phyloP scores from a whole-genome alignment of 108 stramenopile genomes.

The Fistulifera pelliculosa region DNA sequence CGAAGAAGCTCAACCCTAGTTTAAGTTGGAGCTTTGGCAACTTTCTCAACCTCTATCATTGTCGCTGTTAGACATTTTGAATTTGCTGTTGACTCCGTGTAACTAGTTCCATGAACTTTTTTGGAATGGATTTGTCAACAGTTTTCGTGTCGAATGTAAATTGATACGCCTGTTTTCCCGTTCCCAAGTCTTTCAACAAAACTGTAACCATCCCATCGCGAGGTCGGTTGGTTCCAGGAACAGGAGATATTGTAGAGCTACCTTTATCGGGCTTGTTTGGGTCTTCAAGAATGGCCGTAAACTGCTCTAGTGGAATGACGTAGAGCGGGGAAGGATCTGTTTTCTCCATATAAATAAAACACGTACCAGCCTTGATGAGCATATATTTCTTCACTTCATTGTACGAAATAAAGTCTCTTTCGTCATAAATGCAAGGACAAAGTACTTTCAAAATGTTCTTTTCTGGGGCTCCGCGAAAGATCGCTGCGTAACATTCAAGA shows the following conservation, averaged over 20 bases:
- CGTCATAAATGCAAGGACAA: slow-evolving; percentile 34
- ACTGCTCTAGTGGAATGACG: slow-evolving; percentile 31
- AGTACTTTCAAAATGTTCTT: slow-evolving; percentile 30
- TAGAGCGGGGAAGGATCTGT: slow-evolving; percentile 49
- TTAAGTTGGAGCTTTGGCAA: too few relatives aligned
- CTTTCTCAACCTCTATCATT: too few relatives aligned
- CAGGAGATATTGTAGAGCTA: slow-evolving; percentile 46
- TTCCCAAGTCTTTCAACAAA: slow-evolving; percentile 29
- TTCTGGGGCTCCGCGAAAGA: slow-evolving; percentile 31
- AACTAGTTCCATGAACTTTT: too few relatives aligned
- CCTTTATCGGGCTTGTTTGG: slow-evolving; percentile 34
- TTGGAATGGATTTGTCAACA: too few relatives aligned
- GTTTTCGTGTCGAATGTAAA: slow-evolving; percentile 47
- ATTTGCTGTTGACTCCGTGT: too few relatives aligned
- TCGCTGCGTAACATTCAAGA: slow-evolving; percentile 43
- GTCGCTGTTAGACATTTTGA: too few relatives aligned
- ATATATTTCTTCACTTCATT: slow-evolving; percentile 54
- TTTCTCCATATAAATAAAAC: slow-evolving; percentile 46
- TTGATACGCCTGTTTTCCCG: slow-evolving; percentile 42
- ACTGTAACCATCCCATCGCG: slow-evolving; percentile 30
- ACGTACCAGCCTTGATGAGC: slow-evolving; percentile 27
- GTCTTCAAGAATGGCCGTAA: slow-evolving; percentile 43
- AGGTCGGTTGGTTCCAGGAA: slow-evolving; percentile 22
- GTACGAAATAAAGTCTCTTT: slow-evolving; percentile 49
- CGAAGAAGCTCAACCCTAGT: too few relatives aligned